Base-by-base conservation (phyloP, 352 stramenopile species). In the Halophytophthora batemanensis region DNA sequence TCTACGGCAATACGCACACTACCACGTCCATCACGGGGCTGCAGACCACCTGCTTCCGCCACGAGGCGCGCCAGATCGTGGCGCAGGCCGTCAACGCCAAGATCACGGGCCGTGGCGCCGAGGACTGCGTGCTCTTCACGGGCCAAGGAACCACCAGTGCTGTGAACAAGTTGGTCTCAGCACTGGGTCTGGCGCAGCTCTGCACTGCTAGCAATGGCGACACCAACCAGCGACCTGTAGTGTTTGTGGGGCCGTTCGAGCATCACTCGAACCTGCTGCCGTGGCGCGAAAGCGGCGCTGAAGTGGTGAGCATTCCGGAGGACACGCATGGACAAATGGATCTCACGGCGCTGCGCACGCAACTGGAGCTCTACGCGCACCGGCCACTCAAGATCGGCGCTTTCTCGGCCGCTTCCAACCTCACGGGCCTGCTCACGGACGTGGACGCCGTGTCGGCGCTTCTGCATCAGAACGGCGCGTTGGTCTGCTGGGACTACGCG, bases 1-100 rank as follows among this genome's bases (percentile, higher is more conserved):
- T 97, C 34, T 98, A 98, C 66, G 96, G 93, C 23, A 99, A 99
- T 61, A 99, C 96, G 15, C 96, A 99, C 73, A 98, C 96, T 15
- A 94, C 82, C 22, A 88, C 82, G 8, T 95, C 80, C 19, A 67
- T 84, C 42, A 89, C 77, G 31, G 80, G 80, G 1, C 53, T 86
- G 10, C 79, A 88, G 61, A 96, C 79, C 31, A 98, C 94, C 13
- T 97, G 90, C 35, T 98, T 99, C 67, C 87, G 96, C 4, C 74
- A 96, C 42, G 96, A 99, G 61, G 92, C 95, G 15, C 71, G 96
- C 19, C 89, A 98, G 61, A 97, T 98, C 60, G 77, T 98, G 17
- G 88, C 83, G 0, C 85, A 99, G 56, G 82, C 64, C 1, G 90
- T 91, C 6, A 95, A 95, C 44, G 93, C 93, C 13, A 88, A 93